Percentiles rank a stretch among this genome's conserved stretches.
These are phyloP conservation scores for Cucumis variabilis DNA, from an alignment of 331 rosid genomes.

Conservation along the genomic window DNA sequence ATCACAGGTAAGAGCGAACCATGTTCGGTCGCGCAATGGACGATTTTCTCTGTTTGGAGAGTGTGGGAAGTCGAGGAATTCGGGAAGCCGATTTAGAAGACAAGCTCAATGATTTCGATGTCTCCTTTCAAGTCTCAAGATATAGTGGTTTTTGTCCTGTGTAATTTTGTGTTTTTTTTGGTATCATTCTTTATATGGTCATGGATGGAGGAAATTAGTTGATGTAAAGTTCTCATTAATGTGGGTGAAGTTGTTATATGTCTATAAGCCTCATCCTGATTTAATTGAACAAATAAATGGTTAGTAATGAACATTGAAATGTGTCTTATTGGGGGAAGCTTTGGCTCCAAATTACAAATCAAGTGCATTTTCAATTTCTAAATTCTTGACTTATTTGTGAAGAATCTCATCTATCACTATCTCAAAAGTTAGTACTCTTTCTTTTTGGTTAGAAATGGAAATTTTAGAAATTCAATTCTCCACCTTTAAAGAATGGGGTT, in stretches of 20 bases:
- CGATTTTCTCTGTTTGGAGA: slow-evolving; percentile 72
- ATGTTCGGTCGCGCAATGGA: slow-evolving; percentile 60
- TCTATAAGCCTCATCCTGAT: slow-evolving; percentile 62
- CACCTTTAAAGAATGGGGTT: neutral
- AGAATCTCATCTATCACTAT: neutral
- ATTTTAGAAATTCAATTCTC: neutral
- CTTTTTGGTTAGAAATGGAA: neutral
- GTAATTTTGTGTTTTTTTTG: slow-evolving; percentile 39
- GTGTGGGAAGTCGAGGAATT: slow-evolving; percentile 71
- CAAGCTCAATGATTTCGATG: slow-evolving; percentile 21
- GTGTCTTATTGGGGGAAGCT: slow-evolving; percentile 30
- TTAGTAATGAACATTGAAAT: slow-evolving; percentile 33
- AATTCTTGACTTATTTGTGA: neutral
- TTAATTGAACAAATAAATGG: slow-evolving; percentile 57
- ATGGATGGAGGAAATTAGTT: slow-evolving; percentile 46
- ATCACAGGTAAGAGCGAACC: slow-evolving; percentile 64
- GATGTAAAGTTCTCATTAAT: slow-evolving; percentile 48
- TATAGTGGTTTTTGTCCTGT: slow-evolving; percentile 29
- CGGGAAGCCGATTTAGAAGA: slow-evolving; percentile 47
- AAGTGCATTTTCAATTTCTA: neutral
- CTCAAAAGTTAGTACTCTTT: neutral
- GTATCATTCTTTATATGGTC: slow-evolving; percentile 73
- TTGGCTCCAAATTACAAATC: slow-evolving; percentile 2
- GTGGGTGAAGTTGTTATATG: slow-evolving; percentile 43
- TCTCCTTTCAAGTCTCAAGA: slow-evolving; percentile 23